Conservation (phyloP, 164 flowering plant genomes). For the Nymphaea colorata region DNA sequence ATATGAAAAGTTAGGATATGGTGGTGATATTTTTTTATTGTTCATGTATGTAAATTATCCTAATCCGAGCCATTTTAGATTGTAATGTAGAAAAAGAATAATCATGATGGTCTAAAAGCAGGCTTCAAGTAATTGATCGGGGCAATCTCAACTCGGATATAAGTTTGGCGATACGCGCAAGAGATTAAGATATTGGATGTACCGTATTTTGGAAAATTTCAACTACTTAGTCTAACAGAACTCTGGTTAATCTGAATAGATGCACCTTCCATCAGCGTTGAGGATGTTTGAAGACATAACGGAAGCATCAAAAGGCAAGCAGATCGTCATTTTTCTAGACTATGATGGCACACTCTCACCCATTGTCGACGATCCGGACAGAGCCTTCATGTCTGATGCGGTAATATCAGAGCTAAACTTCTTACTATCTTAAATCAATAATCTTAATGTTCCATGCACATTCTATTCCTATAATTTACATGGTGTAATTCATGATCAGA, state of each 20-base stretch:
- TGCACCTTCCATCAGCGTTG: slow-evolving; percentile 71
- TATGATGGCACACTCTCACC: slow-evolving; percentile 94
- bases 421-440: background rate
- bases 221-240: background rate
- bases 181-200: background rate
- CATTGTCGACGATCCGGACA: slow-evolving; percentile 80
- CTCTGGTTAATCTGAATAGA: slow-evolving; percentile 17
- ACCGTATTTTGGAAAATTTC: background rate
- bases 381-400: slow-evolving; percentile 78
- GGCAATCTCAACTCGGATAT: background rate
- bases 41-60: too few species aligned
- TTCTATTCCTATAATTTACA: background rate
- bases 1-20: too few species aligned
- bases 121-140: too few species aligned
- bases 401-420: slow-evolving; percentile 15
- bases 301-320: slow-evolving; percentile 50
- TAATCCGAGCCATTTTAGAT: too few species aligned
- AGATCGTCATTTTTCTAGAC: slow-evolving; percentile 73
- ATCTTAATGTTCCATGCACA: background rate
- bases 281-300: slow-evolving; percentile 55
- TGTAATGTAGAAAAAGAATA: too few species aligned
- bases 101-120: too few species aligned
- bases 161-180: background rate
- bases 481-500: slow-evolving; percentile 7
- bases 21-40: too few species aligned